Percentiles rank a stretch among this genome's conserved stretches.
These are phyloP conservation scores for Pseudofabraea citricarpa DNA, from an alignment of 2,329 filamentous ascomycete genomes.

Conservation along the genomic window DNA sequence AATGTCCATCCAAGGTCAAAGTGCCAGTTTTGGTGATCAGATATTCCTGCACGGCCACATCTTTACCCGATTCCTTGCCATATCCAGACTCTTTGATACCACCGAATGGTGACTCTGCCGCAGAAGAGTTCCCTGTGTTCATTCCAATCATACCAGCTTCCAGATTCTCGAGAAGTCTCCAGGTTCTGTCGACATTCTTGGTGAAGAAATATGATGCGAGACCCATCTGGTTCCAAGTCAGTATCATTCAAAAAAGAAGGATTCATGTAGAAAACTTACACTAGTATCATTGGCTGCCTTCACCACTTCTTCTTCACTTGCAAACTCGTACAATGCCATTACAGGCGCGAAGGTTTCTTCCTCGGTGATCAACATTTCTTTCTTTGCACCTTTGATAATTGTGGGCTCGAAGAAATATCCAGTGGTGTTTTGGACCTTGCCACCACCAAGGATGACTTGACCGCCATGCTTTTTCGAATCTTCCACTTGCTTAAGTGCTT, in stretches of 20 bases:
- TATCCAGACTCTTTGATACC: constrained; percentile 66
- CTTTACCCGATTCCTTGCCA: constrained; percentile 63
- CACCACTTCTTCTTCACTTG: constrained; percentile 61
- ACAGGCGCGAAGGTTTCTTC: constrained; percentile 66
- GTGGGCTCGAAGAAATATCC: constrained; percentile 70
- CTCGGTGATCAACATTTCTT: constrained; percentile 49
- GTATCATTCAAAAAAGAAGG: background rate
- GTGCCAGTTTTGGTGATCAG: constrained; percentile 62
- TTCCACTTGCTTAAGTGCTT: constrained; percentile 54
- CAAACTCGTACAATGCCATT: constrained; percentile 58
- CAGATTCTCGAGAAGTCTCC: constrained; percentile 61
- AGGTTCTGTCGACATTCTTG: constrained; percentile 60
- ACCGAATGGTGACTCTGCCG: constrained; percentile 62
- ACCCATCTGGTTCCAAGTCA: constrained; percentile 44
- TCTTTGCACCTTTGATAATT: constrained; percentile 53
- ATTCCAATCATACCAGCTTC: constrained; percentile 68
- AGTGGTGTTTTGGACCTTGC: constrained; percentile 39
- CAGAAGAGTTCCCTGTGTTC: constrained; percentile 60
- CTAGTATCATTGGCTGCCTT: constrained; percentile 52
- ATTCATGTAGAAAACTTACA: constrained; percentile 10
- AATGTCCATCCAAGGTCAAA: constrained; percentile 53
- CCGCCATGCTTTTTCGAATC: constrained; percentile 62
- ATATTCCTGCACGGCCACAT: constrained; percentile 59
- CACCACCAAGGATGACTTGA: constrained; percentile 57
- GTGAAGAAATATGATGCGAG: constrained; percentile 65